phyloP scores from a whole-genome alignment of 352 stramenopile species.

The Pythium rishiriense region DNA sequence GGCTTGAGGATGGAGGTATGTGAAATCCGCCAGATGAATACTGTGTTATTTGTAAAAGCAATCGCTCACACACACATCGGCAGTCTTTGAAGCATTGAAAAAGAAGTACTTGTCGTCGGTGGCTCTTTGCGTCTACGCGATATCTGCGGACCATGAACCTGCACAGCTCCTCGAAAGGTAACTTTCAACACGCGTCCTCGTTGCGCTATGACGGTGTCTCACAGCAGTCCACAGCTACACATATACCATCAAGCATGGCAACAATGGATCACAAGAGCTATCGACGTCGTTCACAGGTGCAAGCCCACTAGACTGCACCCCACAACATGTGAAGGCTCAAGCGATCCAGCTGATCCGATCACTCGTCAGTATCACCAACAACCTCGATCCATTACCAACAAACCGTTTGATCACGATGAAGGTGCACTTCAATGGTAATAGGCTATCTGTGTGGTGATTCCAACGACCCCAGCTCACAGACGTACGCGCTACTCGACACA shows the following conservation, averaged over 20 bases:
- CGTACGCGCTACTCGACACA: neutral
- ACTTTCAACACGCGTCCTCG: too few species aligned
- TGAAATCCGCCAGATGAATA: neutral
- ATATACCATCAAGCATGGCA: slow-evolving; percentile 33
- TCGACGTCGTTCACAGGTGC: slow-evolving; percentile 35
- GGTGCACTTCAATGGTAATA: slow-evolving; percentile 40
- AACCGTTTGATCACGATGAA: slow-evolving; percentile 49
- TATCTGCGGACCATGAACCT: slow-evolving; percentile 25
- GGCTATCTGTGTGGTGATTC: neutral
- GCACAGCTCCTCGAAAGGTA: slow-evolving; percentile 40
- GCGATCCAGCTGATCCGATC: slow-evolving; percentile 46
- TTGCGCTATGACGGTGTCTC: too few species aligned
- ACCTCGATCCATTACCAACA: slow-evolving; percentile 35
- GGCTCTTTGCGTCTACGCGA: slow-evolving; percentile 38
- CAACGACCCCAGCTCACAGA: neutral
- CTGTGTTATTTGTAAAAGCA: neutral
- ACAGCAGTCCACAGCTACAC: slow-evolving; percentile 32
- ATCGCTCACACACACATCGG: neutral
- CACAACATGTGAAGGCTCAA: slow-evolving; percentile 43
- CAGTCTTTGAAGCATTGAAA: slow-evolving; percentile 36
- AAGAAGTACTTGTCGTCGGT: slow-evolving; percentile 42
- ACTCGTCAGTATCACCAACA: slow-evolving; percentile 47
- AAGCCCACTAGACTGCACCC: slow-evolving; percentile 28
- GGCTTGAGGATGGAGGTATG: slow-evolving; percentile 43
- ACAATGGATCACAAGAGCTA: slow-evolving; percentile 24